These are phyloP conservation scores for Ophiobolus disseminans DNA, from an alignment of 2,329 filamentous ascomycete species.

Conservation along the genomic window DNA sequence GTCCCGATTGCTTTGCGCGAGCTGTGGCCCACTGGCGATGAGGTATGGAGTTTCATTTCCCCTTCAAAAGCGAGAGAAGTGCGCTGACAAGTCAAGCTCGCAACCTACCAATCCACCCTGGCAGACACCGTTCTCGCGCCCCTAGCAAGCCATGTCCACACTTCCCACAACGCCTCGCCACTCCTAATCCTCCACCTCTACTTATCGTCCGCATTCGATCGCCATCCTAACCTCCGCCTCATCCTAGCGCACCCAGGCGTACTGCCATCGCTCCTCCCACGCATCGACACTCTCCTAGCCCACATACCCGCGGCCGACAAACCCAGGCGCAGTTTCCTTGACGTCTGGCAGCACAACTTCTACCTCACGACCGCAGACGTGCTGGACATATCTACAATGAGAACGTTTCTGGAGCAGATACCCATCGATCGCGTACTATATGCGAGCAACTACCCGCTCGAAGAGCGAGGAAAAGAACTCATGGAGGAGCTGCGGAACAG, in stretches of 20 bases:
- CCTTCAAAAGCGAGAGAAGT: background rate
- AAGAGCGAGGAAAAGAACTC: slow-evolving; percentile 57
- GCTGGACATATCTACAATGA: slow-evolving; percentile 59
- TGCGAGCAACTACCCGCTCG: slow-evolving; percentile 66
- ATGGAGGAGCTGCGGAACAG: slow-evolving; percentile 59
- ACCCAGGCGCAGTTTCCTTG: slow-evolving; percentile 47
- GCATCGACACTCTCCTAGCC: slow-evolving; percentile 45
- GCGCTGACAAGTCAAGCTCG: slow-evolving; percentile 10
- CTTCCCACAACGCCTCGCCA: slow-evolving; percentile 61
- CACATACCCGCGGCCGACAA: slow-evolving; percentile 22
- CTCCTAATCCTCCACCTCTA: slow-evolving; percentile 60
- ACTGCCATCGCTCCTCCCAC: slow-evolving; percentile 63
- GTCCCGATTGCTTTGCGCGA: slow-evolving; percentile 46
- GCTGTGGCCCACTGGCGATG: slow-evolving; percentile 23
- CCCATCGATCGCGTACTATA: slow-evolving; percentile 61
- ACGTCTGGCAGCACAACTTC: slow-evolving; percentile 64
- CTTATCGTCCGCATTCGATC: slow-evolving; percentile 63
- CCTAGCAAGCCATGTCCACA: slow-evolving; percentile 37
- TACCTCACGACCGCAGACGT: slow-evolving; percentile 66
- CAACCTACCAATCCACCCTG: slow-evolving; percentile 20
- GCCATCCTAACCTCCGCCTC: slow-evolving; percentile 61
- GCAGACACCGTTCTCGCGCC: slow-evolving; percentile 18
- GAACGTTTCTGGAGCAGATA: slow-evolving; percentile 53
- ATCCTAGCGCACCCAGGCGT: slow-evolving; percentile 61
- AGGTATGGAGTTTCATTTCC: slow-evolving; percentile 18